Percentiles rank a stretch among this genome's conserved stretches.
phyloP scores from a whole-genome alignment of 768 basidiomycete species.

The Lanmaoa rubissima region DNA sequence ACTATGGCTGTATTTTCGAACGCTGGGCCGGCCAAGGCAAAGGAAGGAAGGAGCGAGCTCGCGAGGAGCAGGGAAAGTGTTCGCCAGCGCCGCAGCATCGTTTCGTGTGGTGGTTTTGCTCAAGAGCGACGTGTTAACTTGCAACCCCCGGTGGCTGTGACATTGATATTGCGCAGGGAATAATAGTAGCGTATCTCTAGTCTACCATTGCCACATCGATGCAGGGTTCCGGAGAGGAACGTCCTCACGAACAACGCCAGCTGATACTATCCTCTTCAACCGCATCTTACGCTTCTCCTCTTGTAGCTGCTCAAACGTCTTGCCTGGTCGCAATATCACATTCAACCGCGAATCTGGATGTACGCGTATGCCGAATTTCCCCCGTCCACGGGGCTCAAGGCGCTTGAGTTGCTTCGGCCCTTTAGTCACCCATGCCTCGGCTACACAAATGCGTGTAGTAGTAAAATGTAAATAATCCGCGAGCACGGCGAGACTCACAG shows the following conservation, averaged over 20 bases:
- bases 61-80: conserved; percentile 45
- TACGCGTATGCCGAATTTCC: conserved; percentile 71
- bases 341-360: conserved; percentile 75
- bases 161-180: not conserved
- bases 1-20: conserved; percentile 92
- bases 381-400: conserved; percentile 81
- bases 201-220: conserved; percentile 75
- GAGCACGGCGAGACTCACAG: conserved; percentile 39
- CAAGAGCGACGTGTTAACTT: conserved; percentile 21
- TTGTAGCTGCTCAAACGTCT: conserved; percentile 67
- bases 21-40: conserved; percentile 44
- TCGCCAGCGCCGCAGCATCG: conserved; percentile 46
- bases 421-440: conserved; percentile 94
- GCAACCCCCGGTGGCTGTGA: conserved; percentile 8
- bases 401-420: conserved; percentile 61
- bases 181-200: not conserved
- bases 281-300: conserved; percentile 62
- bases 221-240: conserved; percentile 72
- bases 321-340: conserved; percentile 79
- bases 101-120: conserved; percentile 32
- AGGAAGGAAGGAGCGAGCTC: conserved; percentile 39
- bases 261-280: conserved; percentile 75
- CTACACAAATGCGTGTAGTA: conserved; percentile 39
- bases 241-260: conserved; percentile 78
- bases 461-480: not conserved